phyloP scores from a whole-genome alignment of 257 asterid species.

The Gardenia jasminoides region DNA sequence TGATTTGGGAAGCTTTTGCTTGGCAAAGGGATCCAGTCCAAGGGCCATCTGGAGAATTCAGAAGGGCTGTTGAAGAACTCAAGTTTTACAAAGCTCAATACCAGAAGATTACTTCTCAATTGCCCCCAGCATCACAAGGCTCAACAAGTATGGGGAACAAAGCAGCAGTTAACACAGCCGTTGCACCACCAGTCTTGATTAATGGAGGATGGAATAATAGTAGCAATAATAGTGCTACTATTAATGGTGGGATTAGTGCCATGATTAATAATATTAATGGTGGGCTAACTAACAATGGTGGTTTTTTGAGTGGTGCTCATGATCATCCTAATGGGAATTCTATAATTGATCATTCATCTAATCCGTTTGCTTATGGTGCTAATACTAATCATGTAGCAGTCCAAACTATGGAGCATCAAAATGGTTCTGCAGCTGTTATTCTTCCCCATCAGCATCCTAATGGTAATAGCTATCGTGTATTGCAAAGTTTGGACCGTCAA shows the following conservation, averaged over 20 bases:
- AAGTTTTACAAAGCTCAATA: conserved; percentile 50
- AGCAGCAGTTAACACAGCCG: conserved; percentile 7
- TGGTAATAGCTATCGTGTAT: neutral
- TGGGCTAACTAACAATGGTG: neutral
- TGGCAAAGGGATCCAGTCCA: conserved; percentile 57
- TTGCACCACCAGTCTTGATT: neutral
- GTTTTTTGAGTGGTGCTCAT: neutral
- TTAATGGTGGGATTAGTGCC: neutral
- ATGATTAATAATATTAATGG: neutral
- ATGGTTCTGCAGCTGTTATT: conserved; percentile 27
- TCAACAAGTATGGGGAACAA: conserved; percentile 25
- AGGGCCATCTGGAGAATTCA: conserved; percentile 67
- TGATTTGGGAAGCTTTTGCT: conserved; percentile 80
- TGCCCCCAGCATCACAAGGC: conserved; percentile 30
- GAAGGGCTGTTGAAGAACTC: conserved; percentile 53
- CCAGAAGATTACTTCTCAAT: conserved; percentile 27
- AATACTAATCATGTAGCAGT: neutral
- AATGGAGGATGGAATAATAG: conserved; percentile 15
- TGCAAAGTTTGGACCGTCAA: conserved; percentile 1
- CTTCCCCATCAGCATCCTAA: conserved; percentile 47
- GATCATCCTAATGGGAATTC: neutral
- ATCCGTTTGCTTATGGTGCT: neutral
- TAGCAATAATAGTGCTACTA: neutral
- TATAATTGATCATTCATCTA: neutral
- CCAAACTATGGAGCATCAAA: conserved; percentile 1